Percentiles rank a stretch among this genome's conserved stretches.
Conservation (phyloP, 768 basidiomycete genomes). For the Tephrocybe sp. region DNA sequence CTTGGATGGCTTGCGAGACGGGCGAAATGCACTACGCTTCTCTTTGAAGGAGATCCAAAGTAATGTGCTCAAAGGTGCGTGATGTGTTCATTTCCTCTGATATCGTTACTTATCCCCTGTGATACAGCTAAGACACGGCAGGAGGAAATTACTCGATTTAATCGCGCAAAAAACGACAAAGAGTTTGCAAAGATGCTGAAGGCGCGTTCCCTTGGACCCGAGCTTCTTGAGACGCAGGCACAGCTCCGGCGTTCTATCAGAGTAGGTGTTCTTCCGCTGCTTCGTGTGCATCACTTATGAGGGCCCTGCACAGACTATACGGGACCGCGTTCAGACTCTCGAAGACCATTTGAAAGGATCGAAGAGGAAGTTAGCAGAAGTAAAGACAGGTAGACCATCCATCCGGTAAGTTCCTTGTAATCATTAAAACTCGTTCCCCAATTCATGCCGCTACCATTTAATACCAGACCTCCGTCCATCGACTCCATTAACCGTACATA, state of each 20-base stretch:
- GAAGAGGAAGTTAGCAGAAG: constrained; percentile 66
- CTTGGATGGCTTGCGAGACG: constrained; percentile 40
- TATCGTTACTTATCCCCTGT: constrained; percentile 5
- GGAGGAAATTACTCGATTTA: constrained; percentile 82
- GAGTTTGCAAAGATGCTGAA: constrained; percentile 78
- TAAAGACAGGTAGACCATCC: constrained; percentile 59
- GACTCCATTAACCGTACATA: constrained; percentile 85
- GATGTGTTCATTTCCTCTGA: background rate
- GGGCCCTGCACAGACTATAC: constrained; percentile 49
- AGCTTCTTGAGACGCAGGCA: constrained; percentile 81
- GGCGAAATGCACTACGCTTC: constrained; percentile 30
- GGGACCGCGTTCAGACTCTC: constrained; percentile 74
- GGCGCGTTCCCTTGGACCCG: constrained; percentile 80
- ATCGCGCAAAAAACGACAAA: constrained; percentile 74
- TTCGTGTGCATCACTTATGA: background rate
- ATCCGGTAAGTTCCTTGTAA: constrained; percentile 58
- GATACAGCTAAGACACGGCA: constrained; percentile 82
- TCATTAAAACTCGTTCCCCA: too few relatives aligned
- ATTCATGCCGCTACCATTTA: too few relatives aligned
- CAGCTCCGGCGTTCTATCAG: constrained; percentile 71
- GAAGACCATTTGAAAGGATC: constrained; percentile 70
- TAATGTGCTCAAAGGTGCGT: constrained; percentile 65
- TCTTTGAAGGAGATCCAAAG: constrained; percentile 59
- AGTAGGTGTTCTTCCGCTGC: constrained; percentile 41
- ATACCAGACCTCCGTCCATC: constrained; percentile 72